These are phyloP conservation scores for Aspergillus mulundensis DNA, from an alignment of 495 filamentous ascomycete genomes.

Conservation along the genomic window DNA sequence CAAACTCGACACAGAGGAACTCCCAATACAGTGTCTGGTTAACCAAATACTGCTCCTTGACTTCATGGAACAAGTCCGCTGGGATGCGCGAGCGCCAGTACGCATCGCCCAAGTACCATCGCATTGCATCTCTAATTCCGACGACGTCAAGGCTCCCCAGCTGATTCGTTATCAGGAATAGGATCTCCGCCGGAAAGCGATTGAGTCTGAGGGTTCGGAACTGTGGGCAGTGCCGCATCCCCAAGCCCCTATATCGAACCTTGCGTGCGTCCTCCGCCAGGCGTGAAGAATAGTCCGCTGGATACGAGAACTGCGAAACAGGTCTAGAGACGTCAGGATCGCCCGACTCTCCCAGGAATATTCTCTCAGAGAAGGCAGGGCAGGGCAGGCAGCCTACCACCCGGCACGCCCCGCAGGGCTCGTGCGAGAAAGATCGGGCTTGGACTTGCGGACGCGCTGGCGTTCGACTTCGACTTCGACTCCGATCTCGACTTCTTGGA, in stretches of 20 bases:
- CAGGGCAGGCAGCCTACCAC: too few species aligned
- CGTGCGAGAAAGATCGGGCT: too few species aligned
- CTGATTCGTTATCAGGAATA: constrained; percentile 2
- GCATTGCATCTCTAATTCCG: neutral
- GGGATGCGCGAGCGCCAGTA: constrained; percentile 10
- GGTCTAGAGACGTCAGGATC: neutral
- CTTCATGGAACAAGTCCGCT: neutral
- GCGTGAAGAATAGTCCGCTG: neutral
- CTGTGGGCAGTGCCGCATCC: neutral
- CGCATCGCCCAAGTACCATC: constrained; percentile 6
- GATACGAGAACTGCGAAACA: neutral
- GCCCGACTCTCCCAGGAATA: neutral
- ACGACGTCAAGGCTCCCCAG: neutral
- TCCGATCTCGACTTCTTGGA: too few species aligned
- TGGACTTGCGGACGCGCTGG: too few species aligned
- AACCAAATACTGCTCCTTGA: neutral
- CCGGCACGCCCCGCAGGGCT: too few species aligned
- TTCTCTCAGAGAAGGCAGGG: too few species aligned
- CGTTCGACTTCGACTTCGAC: too few species aligned
- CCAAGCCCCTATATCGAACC: neutral
- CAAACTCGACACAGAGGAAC: constrained; percentile 2
- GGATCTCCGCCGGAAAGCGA: neutral
- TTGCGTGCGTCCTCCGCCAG: neutral
- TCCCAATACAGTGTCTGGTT: constrained; percentile 4
- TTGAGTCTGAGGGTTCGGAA: neutral